A percentile compares a stretch with the other conserved stretches of the same genome.
phyloP scores from a whole-genome alignment of 2,329 filamentous ascomycete genomes.

The Lachnellula hyalina region DNA sequence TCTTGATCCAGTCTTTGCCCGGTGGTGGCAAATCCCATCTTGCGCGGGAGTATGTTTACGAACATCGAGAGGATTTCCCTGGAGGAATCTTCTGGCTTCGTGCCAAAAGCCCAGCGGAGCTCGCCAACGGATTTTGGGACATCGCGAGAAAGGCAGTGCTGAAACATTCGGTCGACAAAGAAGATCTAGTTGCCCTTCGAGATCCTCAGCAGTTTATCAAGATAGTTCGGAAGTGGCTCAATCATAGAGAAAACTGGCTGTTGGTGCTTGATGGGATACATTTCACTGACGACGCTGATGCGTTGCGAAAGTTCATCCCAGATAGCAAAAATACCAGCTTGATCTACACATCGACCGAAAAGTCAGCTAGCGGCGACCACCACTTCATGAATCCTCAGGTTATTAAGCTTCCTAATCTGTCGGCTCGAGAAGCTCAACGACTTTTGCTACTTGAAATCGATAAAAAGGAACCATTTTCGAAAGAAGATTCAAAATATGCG shows the following conservation, averaged over 20 bases:
- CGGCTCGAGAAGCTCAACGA: slow-evolving; percentile 51
- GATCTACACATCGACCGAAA: slow-evolving; percentile 64
- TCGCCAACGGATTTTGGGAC: slow-evolving; percentile 59
- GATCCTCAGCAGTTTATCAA: slow-evolving; percentile 46
- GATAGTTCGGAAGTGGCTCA: slow-evolving; percentile 57
- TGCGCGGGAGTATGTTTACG: slow-evolving; percentile 61
- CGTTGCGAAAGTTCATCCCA: slow-evolving; percentile 57
- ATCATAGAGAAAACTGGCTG: slow-evolving; percentile 57
- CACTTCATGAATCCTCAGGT: slow-evolving; percentile 54
- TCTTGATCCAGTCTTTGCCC: slow-evolving; percentile 58
- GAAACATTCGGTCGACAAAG: slow-evolving; percentile 30
- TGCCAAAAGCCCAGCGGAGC: slow-evolving; percentile 53
- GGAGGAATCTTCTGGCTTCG: slow-evolving; percentile 68
- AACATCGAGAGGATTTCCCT: slow-evolving; percentile 52
- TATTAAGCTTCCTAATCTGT: slow-evolving; percentile 50
- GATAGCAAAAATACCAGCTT: slow-evolving; percentile 57
- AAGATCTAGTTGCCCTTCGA: slow-evolving; percentile 23
- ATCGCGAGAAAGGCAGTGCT: slow-evolving; percentile 55
- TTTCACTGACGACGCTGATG: slow-evolving; percentile 48
- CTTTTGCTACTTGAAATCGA: slow-evolving; percentile 59
- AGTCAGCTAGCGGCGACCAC: slow-evolving; percentile 48
- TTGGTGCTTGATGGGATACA: slow-evolving; percentile 62
- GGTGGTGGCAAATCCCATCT: slow-evolving; percentile 66
- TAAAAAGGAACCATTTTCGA: slow-evolving; percentile 46
- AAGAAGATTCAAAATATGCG: slow-evolving; percentile 51